Percentiles rank a stretch among this genome's conserved stretches.
Evolutionary conservation across 2,329 filamentous ascomycete species (phyloP).

Genomic region (Penicillium glabrum): DNA sequence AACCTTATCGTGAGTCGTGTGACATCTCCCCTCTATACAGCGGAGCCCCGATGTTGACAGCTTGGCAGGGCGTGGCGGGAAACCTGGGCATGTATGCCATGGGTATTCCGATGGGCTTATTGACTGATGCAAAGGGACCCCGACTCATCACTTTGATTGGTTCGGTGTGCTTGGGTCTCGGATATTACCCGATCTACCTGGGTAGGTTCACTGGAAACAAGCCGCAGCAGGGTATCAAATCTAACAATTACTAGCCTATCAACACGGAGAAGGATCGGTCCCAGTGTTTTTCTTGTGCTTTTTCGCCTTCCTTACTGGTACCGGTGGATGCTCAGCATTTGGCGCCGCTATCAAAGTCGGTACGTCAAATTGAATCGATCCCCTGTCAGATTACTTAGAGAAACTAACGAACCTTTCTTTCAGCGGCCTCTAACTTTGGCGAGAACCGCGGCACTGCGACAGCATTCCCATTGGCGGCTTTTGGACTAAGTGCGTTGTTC

Average conservation of each 20-base stretch:
- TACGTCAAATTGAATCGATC: conserved; percentile 26
- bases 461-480: conserved; percentile 87
- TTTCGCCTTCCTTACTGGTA: conserved; percentile 79
- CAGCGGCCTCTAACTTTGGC: conserved; percentile 87
- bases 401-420: conserved; percentile 21
- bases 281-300: conserved; percentile 66
- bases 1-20: conserved; percentile 73
- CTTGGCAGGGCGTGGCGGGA: conserved; percentile 51
- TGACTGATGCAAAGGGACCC: conserved; percentile 81
- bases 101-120: conserved; percentile 83
- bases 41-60: conserved; percentile 28
- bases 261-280: conserved; percentile 61
- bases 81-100: conserved; percentile 87
- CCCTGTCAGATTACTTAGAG: background rate
- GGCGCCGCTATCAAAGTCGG: conserved; percentile 78
- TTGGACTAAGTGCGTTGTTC: conserved; percentile 94
- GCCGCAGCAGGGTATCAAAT: background rate
- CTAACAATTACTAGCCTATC: conserved; percentile 60
- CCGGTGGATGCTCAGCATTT: conserved; percentile 91
- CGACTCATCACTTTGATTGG: conserved; percentile 76
- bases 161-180: conserved; percentile 67
- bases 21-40: background rate
- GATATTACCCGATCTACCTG: conserved; percentile 81
- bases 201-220: conserved; percentile 34
- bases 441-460: conserved; percentile 89